Percentiles rank a stretch among this genome's conserved stretches.
Evolutionary conservation across 140 eudicot genomes (phyloP).

Genomic region (Stevia rebaudiana): DNA sequence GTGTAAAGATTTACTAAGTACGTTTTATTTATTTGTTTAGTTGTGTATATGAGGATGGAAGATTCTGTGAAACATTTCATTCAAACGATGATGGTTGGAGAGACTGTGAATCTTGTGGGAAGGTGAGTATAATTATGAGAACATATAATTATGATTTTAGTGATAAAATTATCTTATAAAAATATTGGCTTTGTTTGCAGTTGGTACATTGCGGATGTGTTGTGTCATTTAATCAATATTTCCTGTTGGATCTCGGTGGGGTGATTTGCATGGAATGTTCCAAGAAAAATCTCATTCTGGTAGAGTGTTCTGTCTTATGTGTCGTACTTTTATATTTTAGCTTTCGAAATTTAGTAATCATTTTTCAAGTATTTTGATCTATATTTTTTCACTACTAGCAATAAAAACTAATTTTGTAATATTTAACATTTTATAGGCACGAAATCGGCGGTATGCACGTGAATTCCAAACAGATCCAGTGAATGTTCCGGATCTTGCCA

Average conservation of each 20-base stretch:
- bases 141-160: neutral
- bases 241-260: slow-evolving; percentile 74
- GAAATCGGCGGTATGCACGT: slow-evolving; percentile 30
- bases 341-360: neutral
- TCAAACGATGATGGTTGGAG: slow-evolving; percentile 78
- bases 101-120: slow-evolving; percentile 71
- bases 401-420: slow-evolving; percentile 10
- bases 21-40: slow-evolving; percentile 19
- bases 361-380: no score
- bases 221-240: slow-evolving; percentile 58
- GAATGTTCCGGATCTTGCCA: slow-evolving; percentile 28
- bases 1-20: neutral
- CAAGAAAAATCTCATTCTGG: slow-evolving; percentile 48
- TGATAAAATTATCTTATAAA: neutral
- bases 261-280: slow-evolving; percentile 75
- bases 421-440: slow-evolving; percentile 35
- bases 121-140: slow-evolving; percentile 31
- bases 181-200: slow-evolving; percentile 35
- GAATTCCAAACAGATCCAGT: slow-evolving; percentile 31
- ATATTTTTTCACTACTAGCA: slow-evolving; percentile 7
- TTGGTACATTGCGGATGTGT: slow-evolving; percentile 76
- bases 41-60: slow-evolving; percentile 62
- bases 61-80: slow-evolving; percentile 77
- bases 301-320: slow-evolving; percentile 17
- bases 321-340: neutral